Conservation (phyloP, 2,329 filamentous ascomycete species). For the Colletotrichum truncatum region DNA sequence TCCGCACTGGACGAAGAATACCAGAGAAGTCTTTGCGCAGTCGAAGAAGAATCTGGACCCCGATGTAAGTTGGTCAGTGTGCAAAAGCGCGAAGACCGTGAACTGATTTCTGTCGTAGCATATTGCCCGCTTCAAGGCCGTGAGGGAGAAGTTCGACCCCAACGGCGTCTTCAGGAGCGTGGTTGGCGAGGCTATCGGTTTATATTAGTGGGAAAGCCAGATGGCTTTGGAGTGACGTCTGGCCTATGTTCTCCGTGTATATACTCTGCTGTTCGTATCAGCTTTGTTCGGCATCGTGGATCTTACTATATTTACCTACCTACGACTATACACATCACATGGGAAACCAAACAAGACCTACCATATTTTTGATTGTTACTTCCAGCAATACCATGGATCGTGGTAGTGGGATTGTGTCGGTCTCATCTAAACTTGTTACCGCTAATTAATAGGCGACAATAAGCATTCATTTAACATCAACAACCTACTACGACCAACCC, state of each 20-base stretch:
- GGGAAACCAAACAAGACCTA: too few species aligned
- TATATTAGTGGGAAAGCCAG: conserved; percentile 40
- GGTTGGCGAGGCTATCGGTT: conserved; percentile 57
- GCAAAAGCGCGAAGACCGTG: fast-evolving
- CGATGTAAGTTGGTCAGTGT: conserved; percentile 37
- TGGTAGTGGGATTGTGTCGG: too few species aligned
- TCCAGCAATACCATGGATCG: too few species aligned
- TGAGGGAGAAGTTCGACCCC: conserved; percentile 57
- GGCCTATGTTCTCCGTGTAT: not conserved
- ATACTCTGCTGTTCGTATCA: too few species aligned
- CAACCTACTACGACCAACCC: too few species aligned
- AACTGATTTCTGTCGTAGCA: conserved; percentile 37
- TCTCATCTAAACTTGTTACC: too few species aligned
- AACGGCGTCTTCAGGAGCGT: conserved; percentile 56
- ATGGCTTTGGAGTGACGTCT: fast-evolving
- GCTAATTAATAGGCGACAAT: too few species aligned
- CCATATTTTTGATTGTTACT: too few species aligned
- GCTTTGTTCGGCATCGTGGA: too few species aligned
- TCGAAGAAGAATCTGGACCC: conserved; percentile 57
- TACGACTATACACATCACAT: too few species aligned
- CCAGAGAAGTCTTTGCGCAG: conserved; percentile 54
- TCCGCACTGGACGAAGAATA: conserved; percentile 65
- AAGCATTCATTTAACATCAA: too few species aligned
- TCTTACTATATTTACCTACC: too few species aligned
- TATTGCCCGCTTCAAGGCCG: conserved; percentile 55